These are phyloP conservation scores for Debaryomyces tyrocola DNA, from an alignment of 805 yeast species.

Conservation along the genomic window DNA sequence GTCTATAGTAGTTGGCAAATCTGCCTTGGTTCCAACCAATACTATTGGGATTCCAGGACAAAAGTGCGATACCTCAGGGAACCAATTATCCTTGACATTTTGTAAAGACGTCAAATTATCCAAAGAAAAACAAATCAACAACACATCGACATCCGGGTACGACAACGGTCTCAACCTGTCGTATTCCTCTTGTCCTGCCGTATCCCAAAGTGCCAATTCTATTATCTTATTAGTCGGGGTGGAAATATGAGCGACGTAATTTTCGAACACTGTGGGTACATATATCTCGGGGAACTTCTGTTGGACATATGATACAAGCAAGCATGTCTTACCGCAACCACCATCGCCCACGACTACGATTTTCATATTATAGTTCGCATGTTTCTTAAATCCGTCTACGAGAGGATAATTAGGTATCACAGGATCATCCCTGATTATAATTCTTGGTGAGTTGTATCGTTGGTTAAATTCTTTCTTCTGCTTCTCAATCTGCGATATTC, in stretches of 20 bases:
- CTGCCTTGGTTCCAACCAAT: constrained; percentile 82
- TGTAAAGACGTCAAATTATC: constrained; percentile 62
- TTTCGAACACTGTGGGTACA: constrained; percentile 83
- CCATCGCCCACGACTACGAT: constrained; percentile 88
- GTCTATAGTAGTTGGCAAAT: constrained; percentile 43
- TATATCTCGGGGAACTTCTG: constrained; percentile 70
- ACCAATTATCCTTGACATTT: constrained; percentile 80
- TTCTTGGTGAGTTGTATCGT: constrained; percentile 21
- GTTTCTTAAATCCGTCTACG: constrained; percentile 22
- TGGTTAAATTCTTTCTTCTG: constrained; percentile 24
- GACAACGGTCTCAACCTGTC: constrained; percentile 76
- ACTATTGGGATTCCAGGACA: constrained; percentile 79
- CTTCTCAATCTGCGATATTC: constrained; percentile 18
- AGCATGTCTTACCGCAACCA: constrained; percentile 87
- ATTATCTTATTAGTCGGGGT: constrained; percentile 74
- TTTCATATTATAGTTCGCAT: constrained; percentile 39
- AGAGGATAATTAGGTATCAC: constrained; percentile 34
- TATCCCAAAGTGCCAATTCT: constrained; percentile 82
- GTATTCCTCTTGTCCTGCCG: constrained; percentile 89
- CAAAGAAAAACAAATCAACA: constrained; percentile 74
- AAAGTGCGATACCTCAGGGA: constrained; percentile 80
- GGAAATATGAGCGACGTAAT: constrained; percentile 65
- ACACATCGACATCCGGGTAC: constrained; percentile 75
- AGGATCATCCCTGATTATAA: constrained; percentile 38
- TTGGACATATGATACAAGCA: constrained; percentile 65